A percentile compares a stretch with the other conserved stretches of the same genome.
Evolutionary conservation across 2,329 filamentous ascomycete genomes (phyloP).

Genomic region (Xylariaceae sp.): DNA sequence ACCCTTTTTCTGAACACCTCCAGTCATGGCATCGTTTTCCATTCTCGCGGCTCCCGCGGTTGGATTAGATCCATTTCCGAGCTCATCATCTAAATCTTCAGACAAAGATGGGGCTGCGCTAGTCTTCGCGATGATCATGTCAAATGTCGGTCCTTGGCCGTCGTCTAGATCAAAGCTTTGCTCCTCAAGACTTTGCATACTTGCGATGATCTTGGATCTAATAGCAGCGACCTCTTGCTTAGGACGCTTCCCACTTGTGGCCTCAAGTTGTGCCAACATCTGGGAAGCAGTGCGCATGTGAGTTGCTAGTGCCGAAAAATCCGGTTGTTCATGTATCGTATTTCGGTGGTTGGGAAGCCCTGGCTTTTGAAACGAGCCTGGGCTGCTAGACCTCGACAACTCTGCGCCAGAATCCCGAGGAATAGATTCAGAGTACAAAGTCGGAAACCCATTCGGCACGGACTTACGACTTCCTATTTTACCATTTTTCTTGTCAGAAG

Average conservation of each 20-base stretch:
- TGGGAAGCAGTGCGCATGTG: conserved; percentile 86
- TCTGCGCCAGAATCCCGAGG: conserved; percentile 67
- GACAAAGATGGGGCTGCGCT: conserved; percentile 45
- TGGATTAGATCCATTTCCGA: conserved; percentile 55
- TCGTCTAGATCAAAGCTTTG: conserved; percentile 78
- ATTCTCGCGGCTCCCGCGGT: conserved; percentile 76
- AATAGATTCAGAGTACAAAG: conserved; percentile 53
- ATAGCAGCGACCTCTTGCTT: conserved; percentile 79
- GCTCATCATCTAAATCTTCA: conserved; percentile 32
- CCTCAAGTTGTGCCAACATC: conserved; percentile 80
- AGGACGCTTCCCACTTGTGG: conserved; percentile 74
- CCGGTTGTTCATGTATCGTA: conserved; percentile 63
- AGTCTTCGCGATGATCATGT: conserved; percentile 74
- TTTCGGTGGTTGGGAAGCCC: conserved; percentile 54
- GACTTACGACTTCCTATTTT: conserved; percentile 22
- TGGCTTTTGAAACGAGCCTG: conserved; percentile 56
- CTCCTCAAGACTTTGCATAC: conserved; percentile 84
- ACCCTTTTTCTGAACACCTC: conserved; percentile 73
- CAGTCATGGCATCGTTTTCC: conserved; percentile 87
- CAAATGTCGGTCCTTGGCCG: conserved; percentile 69
- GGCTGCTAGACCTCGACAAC: conserved; percentile 65
- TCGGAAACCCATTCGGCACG: conserved; percentile 23
- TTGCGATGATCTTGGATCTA: conserved; percentile 80
- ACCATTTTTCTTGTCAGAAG: conserved; percentile 31
- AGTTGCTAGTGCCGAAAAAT: conserved; percentile 77